Evolutionary conservation across 108 stramenopile species (phyloP), one percentile per base, ranked within the genome.

Genomic region (Asterionellopsis glacialis): DNA sequence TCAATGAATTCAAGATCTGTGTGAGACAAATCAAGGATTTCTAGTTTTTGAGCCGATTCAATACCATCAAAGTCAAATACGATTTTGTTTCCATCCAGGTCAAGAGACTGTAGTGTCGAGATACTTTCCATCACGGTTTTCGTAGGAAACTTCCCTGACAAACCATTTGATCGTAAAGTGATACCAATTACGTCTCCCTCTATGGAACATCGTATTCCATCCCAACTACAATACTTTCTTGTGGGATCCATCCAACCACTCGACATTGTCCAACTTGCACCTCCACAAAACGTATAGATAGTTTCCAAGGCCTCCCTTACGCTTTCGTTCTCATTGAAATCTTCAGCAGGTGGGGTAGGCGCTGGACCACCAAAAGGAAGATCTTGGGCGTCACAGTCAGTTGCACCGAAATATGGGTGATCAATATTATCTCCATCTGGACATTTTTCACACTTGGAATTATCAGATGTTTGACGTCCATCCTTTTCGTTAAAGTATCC

Each of bases 401-500:
- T 25, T 3, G 24, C 26, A 9, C 52, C 52, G 11, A 26, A 54
- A 22, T 22, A 54, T 21, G 18, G 16, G 16, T 16, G 18, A n/a
- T 22, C 15, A 5, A 27, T 11, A 19, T 10, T 18, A 4, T 54
- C 25, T n/a, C 22, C 15, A 19, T 2, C 9, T 48, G 21, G 21
- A 26, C 84, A 87, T 38, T 45, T 22, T 23, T 70, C 48, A 59
- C 89, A 91, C 14, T 65, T 24, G 23, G 63, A 69, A 11, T 64
- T 53, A 9, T 74, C 70, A 53, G 70, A 70, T 27, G 69, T 73
- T 16, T 79, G 73, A 24, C 79, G 67, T 40, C 90, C 90, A 33
- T 33, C 33, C 13, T 72, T 72, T 27, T 65, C 60, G 61, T 87
- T 92, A 69, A 62, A 92, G 12, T 78, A 84, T 43, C 84, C 85